Conservation (phyloP, 2,329 filamentous ascomycete species). For the Scedosporium aurantiacum region DNA sequence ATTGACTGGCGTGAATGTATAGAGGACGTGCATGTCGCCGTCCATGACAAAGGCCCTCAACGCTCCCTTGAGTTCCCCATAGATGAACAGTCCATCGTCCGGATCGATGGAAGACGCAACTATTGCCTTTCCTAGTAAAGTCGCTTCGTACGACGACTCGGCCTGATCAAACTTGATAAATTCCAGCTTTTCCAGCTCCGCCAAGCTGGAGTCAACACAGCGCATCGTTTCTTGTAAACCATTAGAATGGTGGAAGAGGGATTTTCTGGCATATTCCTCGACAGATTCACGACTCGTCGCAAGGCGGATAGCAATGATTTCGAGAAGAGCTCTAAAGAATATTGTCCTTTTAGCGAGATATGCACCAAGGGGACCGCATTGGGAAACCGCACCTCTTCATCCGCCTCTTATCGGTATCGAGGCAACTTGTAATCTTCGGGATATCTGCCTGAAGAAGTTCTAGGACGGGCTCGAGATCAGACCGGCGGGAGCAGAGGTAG, state of each 20-base stretch:
- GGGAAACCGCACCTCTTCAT: constrained; percentile 44
- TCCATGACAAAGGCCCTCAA: constrained; percentile 68
- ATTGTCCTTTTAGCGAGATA: constrained; percentile 8
- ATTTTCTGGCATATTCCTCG: constrained; percentile 57
- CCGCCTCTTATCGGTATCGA: constrained; percentile 55
- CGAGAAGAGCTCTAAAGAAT: constrained; percentile 51
- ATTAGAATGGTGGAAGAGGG: constrained; percentile 50
- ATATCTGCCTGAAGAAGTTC: constrained; percentile 63
- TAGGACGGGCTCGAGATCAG: constrained; percentile 58
- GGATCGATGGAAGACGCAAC: constrained; percentile 63
- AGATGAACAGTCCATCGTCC: constrained; percentile 63
- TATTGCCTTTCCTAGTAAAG: constrained; percentile 56
- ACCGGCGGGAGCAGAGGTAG: constrained; percentile 60
- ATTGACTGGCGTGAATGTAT: constrained; percentile 65
- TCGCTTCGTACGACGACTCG: constrained; percentile 45
- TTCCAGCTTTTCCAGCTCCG: constrained; percentile 41
- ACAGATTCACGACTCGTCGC: constrained; percentile 55
- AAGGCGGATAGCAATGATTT: constrained; percentile 57
- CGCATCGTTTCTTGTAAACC: constrained; percentile 35
- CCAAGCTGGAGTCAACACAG: constrained; percentile 47
- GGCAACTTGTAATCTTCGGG: constrained; percentile 56
- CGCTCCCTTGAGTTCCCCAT: constrained; percentile 56
- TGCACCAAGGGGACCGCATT: background rate
- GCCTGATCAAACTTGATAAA: constrained; percentile 34
- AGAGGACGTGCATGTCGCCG: constrained; percentile 69